Evolutionary conservation across 352 stramenopile genomes (phyloP).

Genomic region (Phytopythium mirpurense): DNA sequence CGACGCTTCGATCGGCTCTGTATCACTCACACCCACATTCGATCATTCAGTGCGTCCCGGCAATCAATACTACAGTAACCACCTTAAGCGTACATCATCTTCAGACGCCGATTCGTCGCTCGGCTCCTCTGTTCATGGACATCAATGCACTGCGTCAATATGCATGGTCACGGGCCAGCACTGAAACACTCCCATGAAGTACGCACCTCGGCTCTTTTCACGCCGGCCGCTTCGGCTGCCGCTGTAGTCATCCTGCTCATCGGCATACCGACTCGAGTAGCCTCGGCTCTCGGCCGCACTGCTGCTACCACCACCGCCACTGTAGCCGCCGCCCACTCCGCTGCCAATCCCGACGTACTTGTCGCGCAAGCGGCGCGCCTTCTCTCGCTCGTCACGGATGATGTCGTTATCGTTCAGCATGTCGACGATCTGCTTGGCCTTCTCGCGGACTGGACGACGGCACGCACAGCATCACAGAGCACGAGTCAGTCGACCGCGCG

Average conservation of each 20-base stretch:
- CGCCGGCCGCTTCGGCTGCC: slow-evolving; percentile 27
- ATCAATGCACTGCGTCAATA: background rate
- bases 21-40: background rate
- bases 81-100: slow-evolving; percentile 34
- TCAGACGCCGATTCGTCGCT: slow-evolving; percentile 72
- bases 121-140: slow-evolving; percentile 30
- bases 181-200: background rate
- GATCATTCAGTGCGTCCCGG: background rate
- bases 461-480: too few relatives aligned
- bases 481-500: slow-evolving; percentile 2
- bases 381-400: slow-evolving; percentile 86
- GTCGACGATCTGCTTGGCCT: slow-evolving; percentile 85
- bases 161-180: background rate
- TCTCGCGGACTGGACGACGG: slow-evolving; percentile 66
- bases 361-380: slow-evolving; percentile 75
- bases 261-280: slow-evolving; percentile 70
- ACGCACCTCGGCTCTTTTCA: slow-evolving; percentile 33
- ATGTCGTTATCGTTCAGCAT: slow-evolving; percentile 87
- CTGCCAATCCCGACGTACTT: slow-evolving; percentile 87
- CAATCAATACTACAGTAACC: background rate
- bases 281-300: slow-evolving; percentile 18
- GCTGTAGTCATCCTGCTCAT: slow-evolving; percentile 51
- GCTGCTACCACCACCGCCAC: slow-evolving; percentile 15
- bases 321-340: slow-evolving; percentile 36
- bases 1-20: slow-evolving; percentile 37